Evolutionary conservation across 1,284 basidiomycete species (phyloP).

Genomic region (Apiotrichum akiyoshidainum): DNA sequence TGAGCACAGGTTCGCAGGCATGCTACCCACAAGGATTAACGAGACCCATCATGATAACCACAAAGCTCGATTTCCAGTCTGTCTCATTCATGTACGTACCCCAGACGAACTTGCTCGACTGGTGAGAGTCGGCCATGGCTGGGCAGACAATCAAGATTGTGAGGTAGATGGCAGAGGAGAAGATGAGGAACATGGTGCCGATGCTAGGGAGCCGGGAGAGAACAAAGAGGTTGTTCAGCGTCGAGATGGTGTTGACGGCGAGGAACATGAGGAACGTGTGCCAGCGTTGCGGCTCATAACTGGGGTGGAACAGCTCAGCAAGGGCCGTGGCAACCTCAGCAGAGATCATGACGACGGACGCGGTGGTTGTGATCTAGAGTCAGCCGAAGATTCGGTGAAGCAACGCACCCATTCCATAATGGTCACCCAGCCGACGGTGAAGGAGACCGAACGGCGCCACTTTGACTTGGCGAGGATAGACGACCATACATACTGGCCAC

Average conservation of each 20-base stretch:
- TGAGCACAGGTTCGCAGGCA: background rate
- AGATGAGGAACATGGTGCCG: slow-evolving; percentile 18
- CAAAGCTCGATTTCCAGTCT: slow-evolving; percentile 13
- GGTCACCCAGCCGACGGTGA: slow-evolving; percentile 19
- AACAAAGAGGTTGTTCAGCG: slow-evolving; percentile 21
- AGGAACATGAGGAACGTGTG: slow-evolving; percentile 22
- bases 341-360: slow-evolving; percentile 23
- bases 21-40: slow-evolving; percentile 15
- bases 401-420: slow-evolving; percentile 15
- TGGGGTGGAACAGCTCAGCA: slow-evolving; percentile 16
- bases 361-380: slow-evolving; percentile 14
- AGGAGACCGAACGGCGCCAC: slow-evolving; percentile 5
- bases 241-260: slow-evolving; percentile 13
- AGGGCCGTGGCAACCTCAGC: slow-evolving; percentile 19
- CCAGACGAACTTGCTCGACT: slow-evolving; percentile 11
- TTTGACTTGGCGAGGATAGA: background rate
- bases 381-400: no score
- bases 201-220: slow-evolving; percentile 7
- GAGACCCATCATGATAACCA: slow-evolving; percentile 15
- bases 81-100: slow-evolving; percentile 7
- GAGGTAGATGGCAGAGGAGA: slow-evolving; percentile 11
- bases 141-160: slow-evolving; percentile 22
- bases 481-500: slow-evolving; percentile 16
- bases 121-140: slow-evolving; percentile 10
- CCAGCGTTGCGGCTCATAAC: slow-evolving; percentile 22